Conservation (phyloP, 768 basidiomycete species). For the Psilocybe subaeruginosa region DNA sequence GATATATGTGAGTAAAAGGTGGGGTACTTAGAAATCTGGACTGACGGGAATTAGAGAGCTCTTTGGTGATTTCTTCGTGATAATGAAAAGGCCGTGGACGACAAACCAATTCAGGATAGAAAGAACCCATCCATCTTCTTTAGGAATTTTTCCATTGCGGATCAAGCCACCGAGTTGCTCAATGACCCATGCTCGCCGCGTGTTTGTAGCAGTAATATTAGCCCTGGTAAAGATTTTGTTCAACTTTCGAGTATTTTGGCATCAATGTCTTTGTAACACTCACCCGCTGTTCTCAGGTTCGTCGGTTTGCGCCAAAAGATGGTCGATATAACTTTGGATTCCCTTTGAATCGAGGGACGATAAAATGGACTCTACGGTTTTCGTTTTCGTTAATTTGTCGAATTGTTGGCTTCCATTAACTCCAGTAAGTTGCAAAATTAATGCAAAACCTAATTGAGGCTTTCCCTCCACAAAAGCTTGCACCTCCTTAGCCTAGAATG, state of each 20-base stretch:
- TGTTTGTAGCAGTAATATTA: conserved; percentile 49
- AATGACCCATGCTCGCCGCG: conserved; percentile 77
- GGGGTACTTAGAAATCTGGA: conserved; percentile 9
- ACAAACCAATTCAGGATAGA: conserved; percentile 79
- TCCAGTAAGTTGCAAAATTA: conserved; percentile 85
- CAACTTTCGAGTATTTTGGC: neutral
- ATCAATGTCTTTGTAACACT: conserved; percentile 15
- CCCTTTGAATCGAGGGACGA: conserved; percentile 73
- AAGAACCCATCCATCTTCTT: conserved; percentile 77
- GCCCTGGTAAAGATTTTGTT: conserved; percentile 33
- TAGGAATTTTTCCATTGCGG: conserved; percentile 79
- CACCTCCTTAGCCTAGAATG: conserved; percentile 68
- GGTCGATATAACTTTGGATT: conserved; percentile 75
- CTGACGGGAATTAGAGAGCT: conserved; percentile 62
- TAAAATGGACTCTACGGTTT: conserved; percentile 87
- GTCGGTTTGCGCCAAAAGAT: conserved; percentile 68
- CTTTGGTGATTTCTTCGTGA: conserved; percentile 75
- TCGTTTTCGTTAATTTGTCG: conserved; percentile 90
- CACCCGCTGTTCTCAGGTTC: conserved; percentile 48
- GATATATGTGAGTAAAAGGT: neutral
- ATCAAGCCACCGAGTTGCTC: conserved; percentile 84
- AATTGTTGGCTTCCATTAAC: conserved; percentile 86
- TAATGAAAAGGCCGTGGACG: conserved; percentile 78
- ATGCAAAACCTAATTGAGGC: conserved; percentile 79
- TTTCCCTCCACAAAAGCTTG: conserved; percentile 74